A percentile compares a stretch with the other conserved stretches of the same genome.
Conservation (phyloP, 306 rosid genomes). For the Neltuma alba region DNA sequence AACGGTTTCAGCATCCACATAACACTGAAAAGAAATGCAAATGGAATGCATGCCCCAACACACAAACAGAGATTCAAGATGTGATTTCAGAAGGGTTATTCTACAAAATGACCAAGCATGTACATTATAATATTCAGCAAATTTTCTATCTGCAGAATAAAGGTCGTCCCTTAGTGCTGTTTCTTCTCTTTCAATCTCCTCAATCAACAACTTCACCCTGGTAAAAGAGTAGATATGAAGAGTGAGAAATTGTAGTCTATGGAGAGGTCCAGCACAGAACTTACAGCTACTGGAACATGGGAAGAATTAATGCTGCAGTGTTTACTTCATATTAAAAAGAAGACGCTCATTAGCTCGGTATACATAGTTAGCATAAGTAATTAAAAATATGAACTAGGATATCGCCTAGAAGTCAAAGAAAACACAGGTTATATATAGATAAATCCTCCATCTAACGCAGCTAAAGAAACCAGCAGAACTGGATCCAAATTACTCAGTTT, state of each 20-base stretch:
- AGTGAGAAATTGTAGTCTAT: slow-evolving; percentile 22
- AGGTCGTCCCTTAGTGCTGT: slow-evolving; percentile 80
- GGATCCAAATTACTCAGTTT: slow-evolving; percentile 3
- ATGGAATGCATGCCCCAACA: slow-evolving; percentile 20
- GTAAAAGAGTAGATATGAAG: slow-evolving; percentile 35
- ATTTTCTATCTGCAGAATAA: slow-evolving; percentile 84
- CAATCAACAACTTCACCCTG: slow-evolving; percentile 87
- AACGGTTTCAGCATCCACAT: slow-evolving; percentile 20
- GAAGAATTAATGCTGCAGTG: neutral
- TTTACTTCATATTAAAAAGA: slow-evolving; percentile 24
- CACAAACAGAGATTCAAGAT: neutral
- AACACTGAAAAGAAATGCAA: slow-evolving; percentile 21
- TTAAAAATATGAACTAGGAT: slow-evolving; percentile 25
- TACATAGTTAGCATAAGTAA: slow-evolving; percentile 14
- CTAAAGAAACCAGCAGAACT: slow-evolving; percentile 28
- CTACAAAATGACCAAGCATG: slow-evolving; percentile 30
- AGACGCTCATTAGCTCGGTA: slow-evolving; percentile 15
- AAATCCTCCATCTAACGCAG: neutral
- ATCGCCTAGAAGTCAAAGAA: slow-evolving; percentile 27
- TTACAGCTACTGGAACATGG: slow-evolving; percentile 23
- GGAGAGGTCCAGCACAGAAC: slow-evolving; percentile 24
- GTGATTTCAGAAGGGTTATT: slow-evolving; percentile 17
- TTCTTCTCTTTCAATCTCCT: slow-evolving; percentile 93
- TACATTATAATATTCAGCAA: slow-evolving; percentile 89
- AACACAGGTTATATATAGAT: neutral